Conservation (phyloP, 208 protist species). For the Strigomonas culicis region DNA sequence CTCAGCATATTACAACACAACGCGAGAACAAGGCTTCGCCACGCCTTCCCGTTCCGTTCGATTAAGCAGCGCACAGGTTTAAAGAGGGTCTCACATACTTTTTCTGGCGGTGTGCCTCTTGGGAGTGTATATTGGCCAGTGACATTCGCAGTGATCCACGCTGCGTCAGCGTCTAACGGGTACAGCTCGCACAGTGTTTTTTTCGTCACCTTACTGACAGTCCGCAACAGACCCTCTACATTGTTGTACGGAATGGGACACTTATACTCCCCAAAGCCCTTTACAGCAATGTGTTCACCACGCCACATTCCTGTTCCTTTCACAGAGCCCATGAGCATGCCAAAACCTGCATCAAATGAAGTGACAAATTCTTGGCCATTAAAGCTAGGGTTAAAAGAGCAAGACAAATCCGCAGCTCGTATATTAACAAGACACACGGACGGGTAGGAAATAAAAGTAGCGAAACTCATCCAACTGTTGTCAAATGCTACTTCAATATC, state of each 20-base stretch:
- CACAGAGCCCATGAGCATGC: constrained; percentile 52
- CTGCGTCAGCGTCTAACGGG: constrained; percentile 27
- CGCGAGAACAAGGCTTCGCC: constrained; percentile 57
- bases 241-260: constrained; percentile 12
- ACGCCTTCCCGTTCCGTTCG: constrained; percentile 60
- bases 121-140: constrained; percentile 23
- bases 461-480: constrained; percentile 45
- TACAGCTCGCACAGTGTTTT: constrained; percentile 30
- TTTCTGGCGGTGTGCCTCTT: constrained; percentile 16
- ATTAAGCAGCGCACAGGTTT: constrained; percentile 48
- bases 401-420: constrained; percentile 22
- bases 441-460: constrained; percentile 50
- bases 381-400: constrained; percentile 29
- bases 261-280: constrained; percentile 49
- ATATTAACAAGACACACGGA: constrained; percentile 20
- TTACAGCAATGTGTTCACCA: constrained; percentile 18
- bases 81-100: constrained; percentile 48
- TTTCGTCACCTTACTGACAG: constrained; percentile 30
- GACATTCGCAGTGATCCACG: constrained; percentile 48
- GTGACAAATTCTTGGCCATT: constrained; percentile 52
- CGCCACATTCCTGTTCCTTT: constrained; percentile 20
- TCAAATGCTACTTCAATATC: constrained; percentile 26
- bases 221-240: constrained; percentile 31
- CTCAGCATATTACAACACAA: constrained; percentile 48
- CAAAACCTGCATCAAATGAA: constrained; percentile 26